Evolutionary conservation across 139 green algal genomes (phyloP).

Genomic region (Edaphochlamys debaryana): DNA sequence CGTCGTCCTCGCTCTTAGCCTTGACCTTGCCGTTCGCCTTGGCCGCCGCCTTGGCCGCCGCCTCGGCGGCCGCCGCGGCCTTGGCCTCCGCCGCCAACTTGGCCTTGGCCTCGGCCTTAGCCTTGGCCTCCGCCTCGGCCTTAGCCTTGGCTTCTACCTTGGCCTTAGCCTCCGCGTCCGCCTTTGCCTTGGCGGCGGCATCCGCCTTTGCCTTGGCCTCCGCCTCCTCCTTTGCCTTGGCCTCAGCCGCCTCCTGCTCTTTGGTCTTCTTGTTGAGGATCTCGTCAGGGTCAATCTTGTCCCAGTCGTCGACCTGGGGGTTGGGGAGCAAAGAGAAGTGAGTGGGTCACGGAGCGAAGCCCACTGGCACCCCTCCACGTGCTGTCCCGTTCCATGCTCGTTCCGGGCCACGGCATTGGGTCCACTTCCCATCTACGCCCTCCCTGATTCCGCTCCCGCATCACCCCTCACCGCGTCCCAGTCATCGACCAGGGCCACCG

Average conservation of each 20-base stretch:
- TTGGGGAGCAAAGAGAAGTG: no score
- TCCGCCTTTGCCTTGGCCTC: constrained; percentile 27
- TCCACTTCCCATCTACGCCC: no score
- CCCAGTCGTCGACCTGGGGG: constrained; percentile 70
- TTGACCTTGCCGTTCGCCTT: constrained; percentile 34
- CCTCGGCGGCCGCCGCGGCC: constrained; percentile 15
- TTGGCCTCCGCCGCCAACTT: background rate
- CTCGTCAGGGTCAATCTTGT: constrained; percentile 71
- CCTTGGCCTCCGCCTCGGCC: constrained; percentile 16
- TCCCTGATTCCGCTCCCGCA: no score
- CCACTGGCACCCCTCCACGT: no score
- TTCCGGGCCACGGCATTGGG: no score
- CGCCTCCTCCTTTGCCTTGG: constrained; percentile 41
- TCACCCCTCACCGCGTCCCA: constrained; percentile 63
- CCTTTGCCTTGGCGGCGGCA: constrained; percentile 40
- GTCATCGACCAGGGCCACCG: constrained; percentile 44
- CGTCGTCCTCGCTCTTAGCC: constrained; percentile 59
- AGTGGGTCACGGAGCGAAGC: no score
- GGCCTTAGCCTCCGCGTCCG: constrained; percentile 52
- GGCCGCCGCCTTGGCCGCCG: background rate
- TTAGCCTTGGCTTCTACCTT: constrained; percentile 37
- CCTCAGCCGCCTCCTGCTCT: constrained; percentile 35
- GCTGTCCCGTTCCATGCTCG: no score
- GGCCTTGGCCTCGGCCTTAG: background rate
- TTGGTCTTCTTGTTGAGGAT: constrained; percentile 59